These are phyloP conservation scores for Diplogelasinospora grovesii DNA, from an alignment of 495 filamentous ascomycete genomes.

Conservation along the genomic window DNA sequence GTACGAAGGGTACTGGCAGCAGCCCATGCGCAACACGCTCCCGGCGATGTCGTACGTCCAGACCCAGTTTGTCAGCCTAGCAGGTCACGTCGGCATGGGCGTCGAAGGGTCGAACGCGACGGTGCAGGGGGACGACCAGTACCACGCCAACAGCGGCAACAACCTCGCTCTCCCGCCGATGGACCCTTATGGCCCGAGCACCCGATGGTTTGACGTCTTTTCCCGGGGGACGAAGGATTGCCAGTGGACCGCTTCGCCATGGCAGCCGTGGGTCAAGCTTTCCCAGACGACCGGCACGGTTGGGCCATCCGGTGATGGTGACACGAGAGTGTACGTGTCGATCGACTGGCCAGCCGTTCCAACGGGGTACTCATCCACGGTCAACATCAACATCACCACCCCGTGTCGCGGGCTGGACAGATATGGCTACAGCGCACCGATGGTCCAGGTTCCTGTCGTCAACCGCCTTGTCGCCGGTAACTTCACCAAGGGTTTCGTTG, in stretches of 20 bases:
- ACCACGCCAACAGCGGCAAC: slow-evolving; percentile 50
- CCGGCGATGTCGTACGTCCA: slow-evolving; percentile 56
- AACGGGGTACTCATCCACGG: slow-evolving; percentile 36
- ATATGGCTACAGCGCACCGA: slow-evolving; percentile 42
- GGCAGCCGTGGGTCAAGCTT: slow-evolving; percentile 50
- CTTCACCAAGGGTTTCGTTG: slow-evolving; percentile 59
- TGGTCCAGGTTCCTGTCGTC: slow-evolving; percentile 53
- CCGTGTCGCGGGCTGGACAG: slow-evolving; percentile 48
- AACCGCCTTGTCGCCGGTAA: slow-evolving; percentile 43
- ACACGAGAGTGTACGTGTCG: slow-evolving; percentile 52
- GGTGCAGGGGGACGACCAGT: slow-evolving; percentile 60
- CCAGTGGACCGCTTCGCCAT: slow-evolving; percentile 47
- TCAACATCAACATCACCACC: slow-evolving; percentile 50
- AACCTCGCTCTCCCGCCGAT: slow-evolving; percentile 52
- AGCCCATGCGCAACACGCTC: slow-evolving; percentile 62
- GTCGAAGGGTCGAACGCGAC: slow-evolving; percentile 59
- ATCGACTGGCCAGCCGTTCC: slow-evolving; percentile 56
- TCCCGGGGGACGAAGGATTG: slow-evolving; percentile 53
- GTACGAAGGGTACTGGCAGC: slow-evolving; percentile 55
- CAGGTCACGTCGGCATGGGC: slow-evolving; percentile 58
- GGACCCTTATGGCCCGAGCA: slow-evolving; percentile 54
- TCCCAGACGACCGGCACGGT: slow-evolving; percentile 50
- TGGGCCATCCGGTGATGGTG: slow-evolving; percentile 39
- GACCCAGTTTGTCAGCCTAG: slow-evolving; percentile 46
- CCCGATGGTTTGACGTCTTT: slow-evolving; percentile 63